Percentiles rank a stretch among this genome's conserved stretches.
phyloP scores from a whole-genome alignment of 2,329 filamentous ascomycete genomes.

The Pseudocercospora cruenta region DNA sequence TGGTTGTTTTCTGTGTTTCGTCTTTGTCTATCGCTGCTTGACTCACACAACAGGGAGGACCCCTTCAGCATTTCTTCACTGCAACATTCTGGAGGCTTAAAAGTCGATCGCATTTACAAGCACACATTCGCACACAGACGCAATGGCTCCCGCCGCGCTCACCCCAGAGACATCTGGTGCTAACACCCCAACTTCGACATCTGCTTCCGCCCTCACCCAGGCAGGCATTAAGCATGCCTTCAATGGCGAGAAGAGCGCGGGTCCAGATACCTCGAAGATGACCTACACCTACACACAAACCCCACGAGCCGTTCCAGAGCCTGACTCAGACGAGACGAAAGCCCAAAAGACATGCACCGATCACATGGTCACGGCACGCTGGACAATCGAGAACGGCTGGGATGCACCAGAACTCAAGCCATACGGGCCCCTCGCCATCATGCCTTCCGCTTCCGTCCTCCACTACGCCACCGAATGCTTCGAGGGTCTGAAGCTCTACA shows the following conservation, averaged over 20 bases:
- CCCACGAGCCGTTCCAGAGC: slow-evolving; percentile 48
- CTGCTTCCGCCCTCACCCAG: slow-evolving; percentile 41
- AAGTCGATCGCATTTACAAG: too few relatives aligned
- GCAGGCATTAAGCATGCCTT: slow-evolving; percentile 43
- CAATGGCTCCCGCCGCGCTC: slow-evolving; percentile 39
- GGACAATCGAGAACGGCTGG: slow-evolving; percentile 71
- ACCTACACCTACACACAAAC: slow-evolving; percentile 45
- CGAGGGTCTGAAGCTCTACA: slow-evolving; percentile 78
- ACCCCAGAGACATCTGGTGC: slow-evolving; percentile 42
- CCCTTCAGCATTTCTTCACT: neutral
- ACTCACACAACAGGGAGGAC: neutral
- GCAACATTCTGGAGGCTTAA: too few relatives aligned
- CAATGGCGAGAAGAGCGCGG: slow-evolving; percentile 1
- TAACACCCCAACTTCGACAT: slow-evolving; percentile 38
- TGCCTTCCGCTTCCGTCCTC: slow-evolving; percentile 78
- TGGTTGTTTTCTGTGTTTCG: neutral
- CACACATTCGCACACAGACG: neutral
- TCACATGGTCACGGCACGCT: slow-evolving; percentile 77
- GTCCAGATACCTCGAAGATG: slow-evolving; percentile 47
- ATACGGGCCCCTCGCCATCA: slow-evolving; percentile 75
- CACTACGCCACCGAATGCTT: slow-evolving; percentile 94
- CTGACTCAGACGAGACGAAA: slow-evolving; percentile 44
- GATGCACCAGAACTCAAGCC: slow-evolving; percentile 72
- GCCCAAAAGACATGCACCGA: slow-evolving; percentile 65
- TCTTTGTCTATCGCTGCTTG: neutral